Evolutionary conservation across 495 filamentous ascomycete species (phyloP).

Genomic region (Astrothelium subdiscretum): DNA sequence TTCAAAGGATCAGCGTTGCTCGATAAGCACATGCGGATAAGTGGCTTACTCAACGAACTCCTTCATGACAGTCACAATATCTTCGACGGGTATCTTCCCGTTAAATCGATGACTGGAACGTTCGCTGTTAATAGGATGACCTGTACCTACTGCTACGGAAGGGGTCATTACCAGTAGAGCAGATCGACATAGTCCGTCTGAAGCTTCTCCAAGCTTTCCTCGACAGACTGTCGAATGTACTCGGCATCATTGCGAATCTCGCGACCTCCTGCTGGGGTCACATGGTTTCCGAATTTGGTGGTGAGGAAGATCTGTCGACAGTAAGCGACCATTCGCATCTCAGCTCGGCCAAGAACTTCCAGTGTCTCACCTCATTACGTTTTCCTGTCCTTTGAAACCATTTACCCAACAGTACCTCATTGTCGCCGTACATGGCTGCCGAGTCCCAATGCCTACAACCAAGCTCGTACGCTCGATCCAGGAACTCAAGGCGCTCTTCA

Average conservation of each 20-base stretch:
- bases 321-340: no score
- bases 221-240: slow-evolving; percentile 37
- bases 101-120: slow-evolving; percentile 25
- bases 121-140: no score
- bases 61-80: slow-evolving; percentile 36
- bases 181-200: slow-evolving; percentile 37
- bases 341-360: no score
- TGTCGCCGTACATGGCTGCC: slow-evolving; percentile 38
- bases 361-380: no score
- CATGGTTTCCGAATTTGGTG: slow-evolving; percentile 42
- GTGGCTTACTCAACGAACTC: slow-evolving; percentile 38
- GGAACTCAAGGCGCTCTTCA: slow-evolving; percentile 38
- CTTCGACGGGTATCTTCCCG: slow-evolving; percentile 35
- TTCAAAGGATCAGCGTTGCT: no score
- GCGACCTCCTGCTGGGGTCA: slow-evolving; percentile 14
- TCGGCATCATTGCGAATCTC: slow-evolving; percentile 29
- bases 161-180: no score
- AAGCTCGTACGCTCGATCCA: slow-evolving; percentile 42
- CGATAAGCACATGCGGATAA: no score
- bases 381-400: slow-evolving; percentile 47
- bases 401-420: slow-evolving; percentile 43
- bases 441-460: slow-evolving; percentile 54
- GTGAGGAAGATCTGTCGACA: slow-evolving; percentile 50
- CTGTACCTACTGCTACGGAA: no score
- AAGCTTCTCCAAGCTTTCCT: slow-evolving; percentile 31